Conservation (phyloP, 2,329 filamentous ascomycete genomes). For the Bipolaris gigantea region DNA sequence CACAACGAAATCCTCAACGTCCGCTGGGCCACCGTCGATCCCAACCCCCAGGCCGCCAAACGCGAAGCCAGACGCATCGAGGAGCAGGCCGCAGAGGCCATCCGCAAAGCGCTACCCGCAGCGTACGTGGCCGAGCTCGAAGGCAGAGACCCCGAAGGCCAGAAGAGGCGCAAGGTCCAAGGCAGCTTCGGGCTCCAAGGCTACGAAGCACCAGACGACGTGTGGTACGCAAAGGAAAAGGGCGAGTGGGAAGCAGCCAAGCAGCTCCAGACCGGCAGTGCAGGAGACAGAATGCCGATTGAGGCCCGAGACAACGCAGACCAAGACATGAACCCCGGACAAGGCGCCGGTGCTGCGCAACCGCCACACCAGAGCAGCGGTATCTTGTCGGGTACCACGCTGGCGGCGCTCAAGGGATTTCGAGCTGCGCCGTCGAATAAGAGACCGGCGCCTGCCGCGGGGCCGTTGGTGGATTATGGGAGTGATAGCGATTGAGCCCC, state of each 20-base stretch:
- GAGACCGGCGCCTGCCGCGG: constrained; percentile 58
- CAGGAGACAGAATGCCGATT: constrained; percentile 54
- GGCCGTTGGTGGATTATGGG: constrained; percentile 83
- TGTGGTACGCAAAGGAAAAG: constrained; percentile 84
- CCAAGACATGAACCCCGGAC: background rate
- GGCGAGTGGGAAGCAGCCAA: constrained; percentile 67
- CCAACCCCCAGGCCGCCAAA: constrained; percentile 92
- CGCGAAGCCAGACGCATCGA: constrained; percentile 86
- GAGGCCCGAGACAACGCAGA: constrained; percentile 48
- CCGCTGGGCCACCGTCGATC: constrained; percentile 94
- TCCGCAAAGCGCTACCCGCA: constrained; percentile 81
- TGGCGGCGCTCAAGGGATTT: constrained; percentile 72
- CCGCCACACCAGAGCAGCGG: constrained; percentile 52
- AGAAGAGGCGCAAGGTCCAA: constrained; percentile 86
- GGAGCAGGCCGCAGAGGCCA: constrained; percentile 94
- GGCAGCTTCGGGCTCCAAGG: constrained; percentile 82
- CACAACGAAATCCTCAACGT: constrained; percentile 93
- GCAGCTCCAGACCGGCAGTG: constrained; percentile 60
- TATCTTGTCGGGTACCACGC: constrained; percentile 79
- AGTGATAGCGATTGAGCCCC: constrained; percentile 64
- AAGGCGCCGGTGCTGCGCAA: background rate
- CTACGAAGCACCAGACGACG: constrained; percentile 90
- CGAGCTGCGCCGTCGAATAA: constrained; percentile 51
- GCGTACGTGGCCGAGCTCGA: constrained; percentile 94
- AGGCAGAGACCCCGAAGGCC: constrained; percentile 81